Evolutionary conservation across 495 filamentous ascomycete species (phyloP), one percentile per base, ranked within the genome.

Genomic region (Lineolata rhizophorae): DNA sequence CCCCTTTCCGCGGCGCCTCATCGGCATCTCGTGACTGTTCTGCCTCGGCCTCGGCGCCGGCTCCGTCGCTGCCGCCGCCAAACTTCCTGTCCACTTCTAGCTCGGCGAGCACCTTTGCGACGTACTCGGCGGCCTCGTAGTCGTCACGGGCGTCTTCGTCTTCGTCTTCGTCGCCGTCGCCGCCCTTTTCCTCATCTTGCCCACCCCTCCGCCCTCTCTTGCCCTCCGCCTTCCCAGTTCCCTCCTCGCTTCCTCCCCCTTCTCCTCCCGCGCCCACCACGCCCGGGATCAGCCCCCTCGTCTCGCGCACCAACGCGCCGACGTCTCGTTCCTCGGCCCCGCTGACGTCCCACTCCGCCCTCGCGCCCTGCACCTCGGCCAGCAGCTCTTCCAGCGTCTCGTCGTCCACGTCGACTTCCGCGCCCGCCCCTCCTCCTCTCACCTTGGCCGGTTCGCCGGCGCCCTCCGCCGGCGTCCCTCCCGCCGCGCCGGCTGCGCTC

Each of bases 371-470:
- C 17, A 62, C 32, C 28, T 53, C 46, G 2, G 42, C 42, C 6
- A 62, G 31, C 24, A 62, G 40, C 25, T 53, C 42, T 18, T 56
- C 52, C 8, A 56, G 33, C 19, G 26, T 48, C 39, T 45, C 36
- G 20, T 51, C 52, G 27, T 52, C 44, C 20, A 39, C 43, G 8
- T 9, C 30, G 36, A 40, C 32, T 4, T 32, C 22, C n/a, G 45
- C 38, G 24, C 22, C 36, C 11, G 36, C 27, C 4, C 21, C 33
- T n/a, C n/a, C n/a, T n/a, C n/a, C n/a, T n/a, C n/a, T n/a, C n/a
- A n/a, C n/a, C n/a, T n/a, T n/a, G n/a, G n/a, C n/a, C n/a, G n/a
- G n/a, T n/a, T n/a, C n/a, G n/a, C n/a, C n/a, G n/a, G n/a, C n/a
- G n/a, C n/a, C n/a, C n/a, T n/a, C n/a, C n/a, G n/a, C n/a, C n/a